These are phyloP conservation scores for Cokeromyces recurvatus DNA, from an alignment of 371 early-diverging fungal genomes.

Conservation along the genomic window DNA sequence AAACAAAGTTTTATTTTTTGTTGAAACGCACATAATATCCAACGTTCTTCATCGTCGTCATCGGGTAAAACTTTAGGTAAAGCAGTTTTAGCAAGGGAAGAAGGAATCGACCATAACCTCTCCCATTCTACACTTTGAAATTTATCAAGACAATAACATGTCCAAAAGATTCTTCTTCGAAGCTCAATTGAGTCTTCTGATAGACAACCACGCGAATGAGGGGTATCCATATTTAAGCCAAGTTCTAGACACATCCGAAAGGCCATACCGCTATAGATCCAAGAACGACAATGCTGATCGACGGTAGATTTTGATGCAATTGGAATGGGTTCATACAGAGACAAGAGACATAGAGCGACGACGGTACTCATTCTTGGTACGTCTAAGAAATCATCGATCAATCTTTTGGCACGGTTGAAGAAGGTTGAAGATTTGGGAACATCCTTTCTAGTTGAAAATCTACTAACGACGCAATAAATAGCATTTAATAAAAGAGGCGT, in stretches of 20 bases:
- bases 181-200: constrained; percentile 15
- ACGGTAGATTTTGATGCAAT: background rate
- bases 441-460: constrained; percentile 5
- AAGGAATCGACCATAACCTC: constrained; percentile 17
- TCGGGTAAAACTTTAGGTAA: constrained; percentile 11
- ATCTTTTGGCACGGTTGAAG: constrained; percentile 26
- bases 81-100: constrained; percentile 2
- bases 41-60: constrained; percentile 17
- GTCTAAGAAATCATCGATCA: constrained; percentile 36
- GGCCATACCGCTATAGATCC: constrained; percentile 37
- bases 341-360: constrained; percentile 26
- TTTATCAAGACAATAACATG: constrained; percentile 28
- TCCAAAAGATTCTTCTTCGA: constrained; percentile 25
- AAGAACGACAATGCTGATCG: constrained; percentile 24
- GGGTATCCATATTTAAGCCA: constrained; percentile 19
- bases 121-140: constrained; percentile 15
- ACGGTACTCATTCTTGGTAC: constrained; percentile 33
- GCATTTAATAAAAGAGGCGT: constrained; percentile 31
- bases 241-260: constrained; percentile 43
- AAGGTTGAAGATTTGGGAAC: constrained; percentile 21
- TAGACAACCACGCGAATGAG: background rate
- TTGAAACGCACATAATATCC: background rate
- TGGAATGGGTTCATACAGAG: constrained; percentile 27
- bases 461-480: constrained; percentile 20
- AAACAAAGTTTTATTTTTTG: constrained; percentile 6